These are phyloP conservation scores for Penicillium soppii DNA, from an alignment of 495 filamentous ascomycete species.

Conservation along the genomic window DNA sequence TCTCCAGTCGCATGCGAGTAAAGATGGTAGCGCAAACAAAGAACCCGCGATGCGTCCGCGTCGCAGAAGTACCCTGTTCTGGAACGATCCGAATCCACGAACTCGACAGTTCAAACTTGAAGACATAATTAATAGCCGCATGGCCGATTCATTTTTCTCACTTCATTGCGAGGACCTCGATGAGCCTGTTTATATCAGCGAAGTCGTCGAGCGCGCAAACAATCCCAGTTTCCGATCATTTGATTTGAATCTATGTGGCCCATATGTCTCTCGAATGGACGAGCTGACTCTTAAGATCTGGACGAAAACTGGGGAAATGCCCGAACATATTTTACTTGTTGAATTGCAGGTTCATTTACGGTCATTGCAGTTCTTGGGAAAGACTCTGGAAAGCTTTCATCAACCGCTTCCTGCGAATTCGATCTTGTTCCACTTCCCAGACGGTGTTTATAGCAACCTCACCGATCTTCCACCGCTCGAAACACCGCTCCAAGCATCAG, in stretches of 20 bases:
- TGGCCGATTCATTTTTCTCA: constrained; percentile 89
- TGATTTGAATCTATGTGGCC: constrained; percentile 69
- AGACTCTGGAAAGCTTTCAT: constrained; percentile 66
- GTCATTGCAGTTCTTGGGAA: constrained; percentile 78
- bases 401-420: constrained; percentile 83
- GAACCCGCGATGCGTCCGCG: constrained; percentile 38
- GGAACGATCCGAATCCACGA: constrained; percentile 64
- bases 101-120: constrained; percentile 75
- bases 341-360: constrained; percentile 69
- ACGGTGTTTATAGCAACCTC: constrained; percentile 82
- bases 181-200: constrained; percentile 88
- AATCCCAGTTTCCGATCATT: constrained; percentile 91
- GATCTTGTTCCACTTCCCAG: constrained; percentile 80
- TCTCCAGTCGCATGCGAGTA: constrained; percentile 44
- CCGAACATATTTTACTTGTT: constrained; percentile 64
- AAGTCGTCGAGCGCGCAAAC: constrained; percentile 73
- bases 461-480: constrained; percentile 55
- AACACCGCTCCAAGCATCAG: constrained; percentile 18
- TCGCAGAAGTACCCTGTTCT: constrained; percentile 67
- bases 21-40: constrained; percentile 23
- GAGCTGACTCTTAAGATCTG: constrained; percentile 71
- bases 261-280: constrained; percentile 62
- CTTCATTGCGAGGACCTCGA: constrained; percentile 65
- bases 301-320: constrained; percentile 59
- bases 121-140: constrained; percentile 63